A percentile compares a stretch with the other conserved stretches of the same genome.
These are phyloP conservation scores for Zasmidium cellare DNA, from an alignment of 2,329 filamentous ascomycete species.

Conservation along the genomic window DNA sequence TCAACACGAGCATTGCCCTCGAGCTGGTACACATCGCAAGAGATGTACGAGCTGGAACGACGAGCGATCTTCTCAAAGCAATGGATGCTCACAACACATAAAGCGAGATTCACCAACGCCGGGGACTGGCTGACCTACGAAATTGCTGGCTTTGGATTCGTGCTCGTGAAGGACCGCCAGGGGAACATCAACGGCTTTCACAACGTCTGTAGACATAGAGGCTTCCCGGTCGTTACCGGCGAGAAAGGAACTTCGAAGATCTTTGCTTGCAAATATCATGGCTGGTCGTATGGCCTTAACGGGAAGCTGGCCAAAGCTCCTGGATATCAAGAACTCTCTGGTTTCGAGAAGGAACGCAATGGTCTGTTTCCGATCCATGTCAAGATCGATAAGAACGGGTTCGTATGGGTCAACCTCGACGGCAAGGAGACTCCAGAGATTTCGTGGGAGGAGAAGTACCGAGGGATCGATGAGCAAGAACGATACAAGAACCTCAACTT, in stretches of 20 bases:
- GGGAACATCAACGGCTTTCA: constrained; percentile 44
- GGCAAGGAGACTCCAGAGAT: constrained; percentile 43
- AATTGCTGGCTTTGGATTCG: constrained; percentile 25
- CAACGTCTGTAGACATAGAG: constrained; percentile 47
- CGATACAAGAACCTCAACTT: constrained; percentile 50
- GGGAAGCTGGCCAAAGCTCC: constrained; percentile 62
- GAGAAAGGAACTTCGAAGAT: constrained; percentile 53
- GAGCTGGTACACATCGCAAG: constrained; percentile 45
- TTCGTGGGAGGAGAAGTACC: constrained; percentile 54
- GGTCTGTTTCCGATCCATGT: constrained; percentile 56
- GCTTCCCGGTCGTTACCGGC: constrained; percentile 57
- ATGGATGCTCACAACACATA: constrained; percentile 37
- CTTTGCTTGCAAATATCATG: constrained; percentile 61
- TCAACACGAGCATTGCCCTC: constrained; percentile 40
- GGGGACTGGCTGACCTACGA: constrained; percentile 27
- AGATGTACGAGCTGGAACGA: constrained; percentile 48
- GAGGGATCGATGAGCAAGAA: constrained; percentile 46
- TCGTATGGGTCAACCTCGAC: constrained; percentile 61
- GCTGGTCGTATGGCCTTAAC: constrained; percentile 60
- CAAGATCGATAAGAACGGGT: constrained; percentile 54
- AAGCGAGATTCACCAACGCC: constrained; percentile 25
- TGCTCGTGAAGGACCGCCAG: constrained; percentile 21
- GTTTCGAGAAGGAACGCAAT: constrained; percentile 58
- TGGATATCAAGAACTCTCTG: constrained; percentile 54
- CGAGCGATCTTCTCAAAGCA: constrained; percentile 44